Evolutionary conservation across 2,329 filamentous ascomycete genomes (phyloP).

Genomic region (Aureobasidium pullulans): DNA sequence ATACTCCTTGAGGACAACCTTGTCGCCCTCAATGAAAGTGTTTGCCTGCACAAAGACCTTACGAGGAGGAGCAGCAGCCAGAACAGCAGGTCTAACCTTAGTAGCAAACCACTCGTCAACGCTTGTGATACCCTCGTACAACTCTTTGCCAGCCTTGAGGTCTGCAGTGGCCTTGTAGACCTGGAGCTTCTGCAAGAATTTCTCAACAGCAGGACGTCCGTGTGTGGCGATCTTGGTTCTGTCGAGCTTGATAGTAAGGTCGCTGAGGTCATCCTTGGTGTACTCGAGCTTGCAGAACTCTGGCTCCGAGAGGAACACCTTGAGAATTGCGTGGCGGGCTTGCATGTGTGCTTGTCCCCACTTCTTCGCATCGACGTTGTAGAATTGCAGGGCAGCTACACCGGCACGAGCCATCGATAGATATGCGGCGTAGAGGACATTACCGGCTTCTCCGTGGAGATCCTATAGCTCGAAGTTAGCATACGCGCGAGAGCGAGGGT

Average conservation of each 20-base stretch:
- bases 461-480: slow-evolving; percentile 32
- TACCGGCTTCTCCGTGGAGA: slow-evolving; percentile 69
- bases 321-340: slow-evolving; percentile 81
- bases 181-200: slow-evolving; percentile 84
- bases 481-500: no score
- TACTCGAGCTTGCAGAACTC: slow-evolving; percentile 80
- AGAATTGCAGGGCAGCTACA: slow-evolving; percentile 81
- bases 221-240: slow-evolving; percentile 77
- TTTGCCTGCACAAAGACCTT: slow-evolving; percentile 95
- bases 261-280: slow-evolving; percentile 57
- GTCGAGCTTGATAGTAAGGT: slow-evolving; percentile 76
- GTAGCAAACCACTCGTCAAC: slow-evolving; percentile 82
- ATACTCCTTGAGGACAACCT: slow-evolving; percentile 77
- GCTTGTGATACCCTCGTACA: slow-evolving; percentile 77
- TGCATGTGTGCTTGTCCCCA: slow-evolving; percentile 65
- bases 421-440: slow-evolving; percentile 82
- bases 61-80: slow-evolving; percentile 71
- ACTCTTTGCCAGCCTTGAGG: slow-evolving; percentile 63
- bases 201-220: slow-evolving; percentile 74
- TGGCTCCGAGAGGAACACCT: slow-evolving; percentile 73
- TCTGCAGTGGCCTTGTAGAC: slow-evolving; percentile 90
- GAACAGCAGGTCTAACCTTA: slow-evolving; percentile 67
- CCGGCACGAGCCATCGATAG: slow-evolving; percentile 93
- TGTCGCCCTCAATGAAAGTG: slow-evolving; percentile 60
- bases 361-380: slow-evolving; percentile 83